phyloP scores from a whole-genome alignment of 345 rosid genomes.

The Sonneratia caseolaris region DNA sequence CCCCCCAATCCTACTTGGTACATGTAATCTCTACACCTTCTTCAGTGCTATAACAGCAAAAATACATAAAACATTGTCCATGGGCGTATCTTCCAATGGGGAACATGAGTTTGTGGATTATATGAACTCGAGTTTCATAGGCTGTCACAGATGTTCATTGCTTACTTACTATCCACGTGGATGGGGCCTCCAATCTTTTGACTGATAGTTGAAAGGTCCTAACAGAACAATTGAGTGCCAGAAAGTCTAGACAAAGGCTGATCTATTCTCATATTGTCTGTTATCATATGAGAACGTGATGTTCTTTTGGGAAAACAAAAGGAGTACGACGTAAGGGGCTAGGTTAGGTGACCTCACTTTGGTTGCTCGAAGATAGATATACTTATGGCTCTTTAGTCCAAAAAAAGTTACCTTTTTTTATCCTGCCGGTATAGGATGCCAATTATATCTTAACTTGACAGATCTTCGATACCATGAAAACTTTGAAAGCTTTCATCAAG shows the following conservation, averaged over 20 bases:
- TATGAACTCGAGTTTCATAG: not conserved
- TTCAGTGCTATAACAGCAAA: not conserved
- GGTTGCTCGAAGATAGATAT: not conserved
- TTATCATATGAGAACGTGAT: not conserved
- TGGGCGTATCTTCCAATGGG: not conserved
- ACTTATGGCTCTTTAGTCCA: not conserved
- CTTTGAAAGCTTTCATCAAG: not conserved
- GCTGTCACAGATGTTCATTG: not conserved
- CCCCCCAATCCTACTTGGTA: not conserved
- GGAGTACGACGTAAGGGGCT: not conserved
- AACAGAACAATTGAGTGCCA: not conserved
- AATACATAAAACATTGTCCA: not conserved
- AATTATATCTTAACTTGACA: not conserved
- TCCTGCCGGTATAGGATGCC: not conserved
- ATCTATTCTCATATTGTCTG: not conserved
- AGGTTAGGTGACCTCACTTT: not conserved
- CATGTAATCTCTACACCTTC: not conserved
- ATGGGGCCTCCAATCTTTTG: constrained; percentile 26
- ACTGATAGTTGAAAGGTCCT: constrained; percentile 21
- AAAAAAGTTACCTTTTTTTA: not conserved
- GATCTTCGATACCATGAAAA: not conserved
- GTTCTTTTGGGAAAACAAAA: not conserved
- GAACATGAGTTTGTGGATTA: not conserved
- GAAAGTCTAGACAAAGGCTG: not conserved
- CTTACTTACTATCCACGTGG: not conserved